Evolutionary conservation across 805 yeast species (phyloP).

Genomic region (Starmera caribaea): DNA sequence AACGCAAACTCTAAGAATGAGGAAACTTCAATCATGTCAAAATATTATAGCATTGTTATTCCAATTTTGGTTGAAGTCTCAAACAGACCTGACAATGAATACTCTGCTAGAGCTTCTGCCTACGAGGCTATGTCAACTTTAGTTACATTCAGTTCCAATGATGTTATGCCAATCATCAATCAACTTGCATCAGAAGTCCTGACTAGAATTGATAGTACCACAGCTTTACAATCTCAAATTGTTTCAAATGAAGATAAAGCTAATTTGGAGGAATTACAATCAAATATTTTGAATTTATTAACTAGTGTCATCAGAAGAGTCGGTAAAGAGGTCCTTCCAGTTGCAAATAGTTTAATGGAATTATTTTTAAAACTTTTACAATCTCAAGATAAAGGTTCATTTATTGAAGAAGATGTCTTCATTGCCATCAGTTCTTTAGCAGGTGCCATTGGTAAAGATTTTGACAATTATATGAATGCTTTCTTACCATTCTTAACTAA

Average conservation of each 20-base stretch:
- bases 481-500: constrained; percentile 75
- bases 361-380: constrained; percentile 66
- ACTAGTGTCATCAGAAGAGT: constrained; percentile 45
- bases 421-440: constrained; percentile 89
- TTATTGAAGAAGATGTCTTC: constrained; percentile 90
- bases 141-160: constrained; percentile 65
- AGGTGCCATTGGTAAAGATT: constrained; percentile 61
- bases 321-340: constrained; percentile 51
- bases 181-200: constrained; percentile 68
- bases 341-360: constrained; percentile 79
- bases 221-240: constrained; percentile 49
- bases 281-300: constrained; percentile 32
- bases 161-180: constrained; percentile 59
- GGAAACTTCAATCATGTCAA: constrained; percentile 57
- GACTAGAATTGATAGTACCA: constrained; percentile 61
- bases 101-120: constrained; percentile 88
- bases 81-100: constrained; percentile 70
- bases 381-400: constrained; percentile 44
- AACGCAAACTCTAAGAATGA: constrained; percentile 37
- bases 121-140: constrained; percentile 85
- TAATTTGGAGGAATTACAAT: constrained; percentile 81
- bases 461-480: constrained; percentile 67
- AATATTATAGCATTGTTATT: constrained; percentile 58
- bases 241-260: constrained; percentile 61
- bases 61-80: constrained; percentile 65